Base-by-base conservation (phyloP, 2,329 filamentous ascomycete genomes). In the Verticillium isaacii region DNA sequence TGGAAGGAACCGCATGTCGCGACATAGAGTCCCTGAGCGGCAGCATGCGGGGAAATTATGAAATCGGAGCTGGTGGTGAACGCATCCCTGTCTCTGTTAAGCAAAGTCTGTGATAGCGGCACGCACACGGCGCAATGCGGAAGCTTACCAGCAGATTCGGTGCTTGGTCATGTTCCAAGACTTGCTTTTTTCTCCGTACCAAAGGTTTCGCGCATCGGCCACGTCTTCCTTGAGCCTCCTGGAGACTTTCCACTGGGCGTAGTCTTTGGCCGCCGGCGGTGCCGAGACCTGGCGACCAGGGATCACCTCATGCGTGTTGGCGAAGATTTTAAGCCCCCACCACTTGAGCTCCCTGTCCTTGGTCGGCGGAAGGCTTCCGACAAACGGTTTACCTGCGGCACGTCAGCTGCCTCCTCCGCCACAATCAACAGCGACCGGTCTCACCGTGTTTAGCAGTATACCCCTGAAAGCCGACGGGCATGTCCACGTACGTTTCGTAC, bases 121-220 rank as follows among this genome's bases (percentile, higher is more conserved):
- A 6, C 50, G 29, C 15, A 23, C 39, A 3, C 2, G 34, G 7
- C 3, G 34, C 3, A n/a, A 19, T 32, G 2, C 15, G 15, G 7
- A 36, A 45, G 32, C 82, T 72, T 72, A 89, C 87, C 87, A 90
- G 80, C 87, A 89, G 62, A 89, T 85, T 6, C 87, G 80, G 68
- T 88, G 82, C 68, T 87, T 84, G 61, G 82, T 81, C 72, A 87
- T 81, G 64, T 83, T 80, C 85, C 84, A 88, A 54, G 74, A 69
- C 14, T 77, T 78, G 36, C 82, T 81, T 23, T 82, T 81, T 57
- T 80, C 78, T 9, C 86, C 87, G 66, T 87, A 89, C 65, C 87
- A 88, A 1, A 84, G 77, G 56, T 81, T 74, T 61, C 82, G 84
- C 2, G 84, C 81, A 55, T 83, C 74, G n/a, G 78, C 70, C 45